phyloP scores from a whole-genome alignment of 176 grass and related monocot genomes.

The Canna indica region DNA sequence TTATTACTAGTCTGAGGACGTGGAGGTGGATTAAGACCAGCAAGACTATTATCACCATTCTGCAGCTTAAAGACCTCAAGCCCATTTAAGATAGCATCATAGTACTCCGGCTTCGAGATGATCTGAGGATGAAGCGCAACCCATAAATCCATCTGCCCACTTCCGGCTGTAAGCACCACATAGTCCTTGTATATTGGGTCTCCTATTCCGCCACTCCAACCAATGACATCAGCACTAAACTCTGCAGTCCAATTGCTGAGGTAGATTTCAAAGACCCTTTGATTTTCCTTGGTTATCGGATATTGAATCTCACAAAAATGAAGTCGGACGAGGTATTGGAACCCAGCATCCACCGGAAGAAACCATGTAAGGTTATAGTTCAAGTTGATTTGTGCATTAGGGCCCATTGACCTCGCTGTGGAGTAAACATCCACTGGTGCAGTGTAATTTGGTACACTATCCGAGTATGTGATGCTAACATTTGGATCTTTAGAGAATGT shows the following conservation, averaged over 20 bases:
- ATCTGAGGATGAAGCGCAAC: slow-evolving; percentile 50
- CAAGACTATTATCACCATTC: slow-evolving; percentile 49
- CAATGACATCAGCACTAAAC: slow-evolving; percentile 47
- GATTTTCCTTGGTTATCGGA: slow-evolving; percentile 37
- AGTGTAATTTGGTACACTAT: slow-evolving; percentile 32
- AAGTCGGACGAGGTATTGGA: slow-evolving; percentile 55
- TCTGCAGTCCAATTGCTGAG: slow-evolving; percentile 60
- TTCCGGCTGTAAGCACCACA: slow-evolving; percentile 32
- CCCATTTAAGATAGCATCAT: slow-evolving; percentile 79
- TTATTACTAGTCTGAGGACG: not conserved
- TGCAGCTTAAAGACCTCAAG: slow-evolving; percentile 87
- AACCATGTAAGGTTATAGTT: slow-evolving; percentile 74
- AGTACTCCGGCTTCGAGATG: slow-evolving; percentile 21
- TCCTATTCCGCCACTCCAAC: slow-evolving; percentile 33
- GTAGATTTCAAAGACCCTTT: slow-evolving; percentile 61
- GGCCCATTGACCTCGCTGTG: slow-evolving; percentile 78
- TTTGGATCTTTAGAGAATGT: slow-evolving; percentile 46
- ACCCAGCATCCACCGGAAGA: slow-evolving; percentile 70
- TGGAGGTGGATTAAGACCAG: slow-evolving; percentile 58
- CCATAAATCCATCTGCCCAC: slow-evolving; percentile 50
- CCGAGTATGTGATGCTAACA: slow-evolving; percentile 48
- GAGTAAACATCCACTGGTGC: slow-evolving; percentile 59
- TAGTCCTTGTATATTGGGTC: slow-evolving; percentile 50
- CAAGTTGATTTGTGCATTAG: slow-evolving; percentile 35
- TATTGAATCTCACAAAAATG: slow-evolving; percentile 92